Percentiles rank a stretch among this genome's conserved stretches.
These are phyloP conservation scores for Trematosphaeria pertusa DNA, from an alignment of 2,329 filamentous ascomycete genomes.

Conservation along the genomic window DNA sequence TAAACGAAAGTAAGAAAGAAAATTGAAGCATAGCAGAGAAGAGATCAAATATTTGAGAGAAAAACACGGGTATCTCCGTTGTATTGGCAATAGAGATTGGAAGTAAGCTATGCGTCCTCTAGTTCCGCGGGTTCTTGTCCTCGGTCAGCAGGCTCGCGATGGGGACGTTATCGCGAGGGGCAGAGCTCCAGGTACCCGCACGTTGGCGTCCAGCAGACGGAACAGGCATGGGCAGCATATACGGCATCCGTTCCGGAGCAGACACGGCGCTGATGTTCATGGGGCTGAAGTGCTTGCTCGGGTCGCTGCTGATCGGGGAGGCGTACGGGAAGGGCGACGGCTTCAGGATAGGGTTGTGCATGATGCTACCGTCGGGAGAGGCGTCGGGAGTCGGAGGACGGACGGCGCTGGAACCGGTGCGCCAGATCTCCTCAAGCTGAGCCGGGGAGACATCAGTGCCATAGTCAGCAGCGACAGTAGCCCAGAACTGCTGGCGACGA, in stretches of 20 bases:
- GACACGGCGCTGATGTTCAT: slow-evolving; percentile 42
- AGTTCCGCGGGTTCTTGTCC: slow-evolving; percentile 41
- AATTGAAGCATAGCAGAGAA: slow-evolving; percentile 11
- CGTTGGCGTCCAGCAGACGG: slow-evolving; percentile 40
- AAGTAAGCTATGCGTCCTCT: slow-evolving; percentile 6
- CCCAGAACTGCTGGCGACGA: slow-evolving; percentile 77
- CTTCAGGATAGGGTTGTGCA: slow-evolving; percentile 45
- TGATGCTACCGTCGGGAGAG: slow-evolving; percentile 47
- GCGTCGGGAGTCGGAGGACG: slow-evolving; percentile 48
- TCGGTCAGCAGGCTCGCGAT: slow-evolving; percentile 50
- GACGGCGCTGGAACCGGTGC: slow-evolving; percentile 36
- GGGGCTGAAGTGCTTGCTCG: slow-evolving; percentile 41
- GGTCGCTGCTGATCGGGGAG: slow-evolving; percentile 38
- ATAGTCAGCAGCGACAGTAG: slow-evolving; percentile 74
- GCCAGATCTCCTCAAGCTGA: slow-evolving; percentile 75
- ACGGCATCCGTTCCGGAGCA: slow-evolving; percentile 43
- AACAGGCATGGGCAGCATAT: slow-evolving; percentile 46
- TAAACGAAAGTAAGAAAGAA: slow-evolving; percentile 35
- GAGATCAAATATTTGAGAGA: slow-evolving; percentile 7
- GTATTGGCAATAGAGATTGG: too few relatives aligned
- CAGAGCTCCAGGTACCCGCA: slow-evolving; percentile 46
- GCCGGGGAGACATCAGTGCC: slow-evolving; percentile 67
- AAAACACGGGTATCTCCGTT: slow-evolving; percentile 8
- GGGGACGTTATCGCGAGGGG: slow-evolving; percentile 46
- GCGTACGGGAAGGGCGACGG: slow-evolving; percentile 40